These are phyloP conservation scores for Crassisporium funariophilum DNA, from an alignment of 768 basidiomycete species.

Conservation along the genomic window DNA sequence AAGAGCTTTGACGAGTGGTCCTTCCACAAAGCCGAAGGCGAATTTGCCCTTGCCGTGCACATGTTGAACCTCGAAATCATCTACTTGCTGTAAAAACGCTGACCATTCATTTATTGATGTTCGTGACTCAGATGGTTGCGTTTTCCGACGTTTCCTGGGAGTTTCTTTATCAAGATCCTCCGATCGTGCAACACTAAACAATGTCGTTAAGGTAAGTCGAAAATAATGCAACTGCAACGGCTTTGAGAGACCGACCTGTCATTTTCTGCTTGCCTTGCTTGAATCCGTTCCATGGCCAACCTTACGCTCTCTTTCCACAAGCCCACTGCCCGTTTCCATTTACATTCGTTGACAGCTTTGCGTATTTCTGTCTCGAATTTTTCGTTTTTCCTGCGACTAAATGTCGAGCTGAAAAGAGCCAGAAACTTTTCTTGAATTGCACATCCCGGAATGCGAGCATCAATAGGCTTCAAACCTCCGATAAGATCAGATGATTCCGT, in stretches of 20 bases:
- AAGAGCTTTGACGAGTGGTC: conserved; percentile 90
- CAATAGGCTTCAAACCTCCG: conserved; percentile 96
- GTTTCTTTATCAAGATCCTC: conserved; percentile 31
- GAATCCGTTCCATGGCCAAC: conserved; percentile 68
- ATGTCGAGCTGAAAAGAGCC: conserved; percentile 81
- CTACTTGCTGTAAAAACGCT: conserved; percentile 64
- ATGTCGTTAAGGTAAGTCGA: conserved; percentile 2
- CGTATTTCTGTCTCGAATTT: conserved; percentile 81
- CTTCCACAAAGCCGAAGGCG: conserved; percentile 94
- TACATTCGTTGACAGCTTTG: conserved; percentile 78
- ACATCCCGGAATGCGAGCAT: conserved; percentile 77
- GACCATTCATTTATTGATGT: conserved; percentile 63
- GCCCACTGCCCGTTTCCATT: conserved; percentile 82
- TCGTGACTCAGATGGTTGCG: conserved; percentile 42
- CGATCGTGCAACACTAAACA: conserved; percentile 9
- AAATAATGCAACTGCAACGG: neutral
- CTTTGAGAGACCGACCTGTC: conserved; percentile 24
- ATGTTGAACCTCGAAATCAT: conserved; percentile 86
- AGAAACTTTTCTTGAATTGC: conserved; percentile 73
- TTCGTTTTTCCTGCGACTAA: conserved; percentile 88
- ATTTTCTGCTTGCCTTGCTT: conserved; percentile 29
- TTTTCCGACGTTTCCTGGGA: conserved; percentile 73
- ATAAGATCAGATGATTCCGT: conserved; percentile 93
- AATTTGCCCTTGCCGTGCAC: conserved; percentile 88
- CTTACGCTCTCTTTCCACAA: conserved; percentile 81